Conservation (phyloP, 129 eudicot genomes). For the Flaveria linearis region DNA sequence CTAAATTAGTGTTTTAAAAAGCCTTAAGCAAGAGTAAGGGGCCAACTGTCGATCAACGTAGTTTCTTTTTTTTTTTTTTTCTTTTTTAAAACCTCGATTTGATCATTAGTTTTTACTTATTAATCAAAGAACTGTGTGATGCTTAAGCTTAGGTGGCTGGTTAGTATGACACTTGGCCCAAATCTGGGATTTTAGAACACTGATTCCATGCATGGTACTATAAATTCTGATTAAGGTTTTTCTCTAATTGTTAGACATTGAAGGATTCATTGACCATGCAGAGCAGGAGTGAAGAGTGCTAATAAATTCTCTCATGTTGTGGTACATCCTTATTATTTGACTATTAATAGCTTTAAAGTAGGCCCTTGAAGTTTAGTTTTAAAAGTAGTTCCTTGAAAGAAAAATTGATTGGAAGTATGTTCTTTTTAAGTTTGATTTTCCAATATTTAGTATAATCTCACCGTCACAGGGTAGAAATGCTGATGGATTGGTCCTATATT, state of each 20-base stretch:
- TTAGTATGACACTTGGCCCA: slow-evolving; percentile 8
- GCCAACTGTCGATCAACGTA: not conserved
- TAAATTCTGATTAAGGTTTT: not conserved
- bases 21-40: not conserved
- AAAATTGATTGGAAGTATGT: not conserved
- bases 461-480: slow-evolving; percentile 82
- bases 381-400: slow-evolving; percentile 5
- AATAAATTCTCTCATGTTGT: slow-evolving; percentile 60
- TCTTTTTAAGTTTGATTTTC: not conserved
- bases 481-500: slow-evolving; percentile 81
- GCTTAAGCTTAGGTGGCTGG: not conserved
- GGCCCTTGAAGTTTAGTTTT: slow-evolving; percentile 2
- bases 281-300: slow-evolving; percentile 66
- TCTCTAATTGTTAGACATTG: slow-evolving; percentile 56
- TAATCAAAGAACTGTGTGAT: not conserved
- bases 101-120: not conserved
- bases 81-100: not conserved
- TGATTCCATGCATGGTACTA: too few relatives aligned
- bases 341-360: not conserved
- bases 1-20: slow-evolving; percentile 1
- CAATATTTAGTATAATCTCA: not conserved
- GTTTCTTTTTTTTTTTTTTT: not conserved
- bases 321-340: slow-evolving; percentile 50
- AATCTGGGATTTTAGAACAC: not conserved
- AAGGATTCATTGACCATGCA: slow-evolving; percentile 63